phyloP scores from a whole-genome alignment of 768 basidiomycete species.

The Leccinellum luteum region DNA sequence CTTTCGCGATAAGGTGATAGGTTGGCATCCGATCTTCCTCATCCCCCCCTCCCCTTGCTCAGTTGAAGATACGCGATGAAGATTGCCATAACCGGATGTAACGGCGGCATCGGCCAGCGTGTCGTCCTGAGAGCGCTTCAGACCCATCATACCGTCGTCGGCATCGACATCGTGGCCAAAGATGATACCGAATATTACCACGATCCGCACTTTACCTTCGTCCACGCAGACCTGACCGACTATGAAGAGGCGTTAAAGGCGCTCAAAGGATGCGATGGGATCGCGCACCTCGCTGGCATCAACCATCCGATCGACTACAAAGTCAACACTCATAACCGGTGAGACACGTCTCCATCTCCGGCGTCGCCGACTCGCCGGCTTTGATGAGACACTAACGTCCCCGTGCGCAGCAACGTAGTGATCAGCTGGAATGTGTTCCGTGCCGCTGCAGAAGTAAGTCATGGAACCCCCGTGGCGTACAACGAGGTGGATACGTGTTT shows the following conservation, averaged over 20 bases:
- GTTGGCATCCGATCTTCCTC: too few relatives aligned
- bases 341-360: slow-evolving; percentile 9
- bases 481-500: not conserved
- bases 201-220: slow-evolving; percentile 40
- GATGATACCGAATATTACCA: slow-evolving; percentile 16
- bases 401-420: slow-evolving; percentile 58
- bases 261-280: slow-evolving; percentile 51
- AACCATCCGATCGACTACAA: slow-evolving; percentile 53
- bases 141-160: slow-evolving; percentile 47
- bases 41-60: not conserved
- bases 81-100: slow-evolving; percentile 59
- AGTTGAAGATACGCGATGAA: slow-evolving; percentile 36
- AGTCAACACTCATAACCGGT: slow-evolving; percentile 59
- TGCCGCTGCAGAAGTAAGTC: slow-evolving; percentile 59
- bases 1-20: too few relatives aligned
- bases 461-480: not conserved
- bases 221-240: slow-evolving; percentile 45
- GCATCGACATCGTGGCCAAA: slow-evolving; percentile 42
- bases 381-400: not conserved
- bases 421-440: slow-evolving; percentile 68
- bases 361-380: not conserved
- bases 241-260: slow-evolving; percentile 47
- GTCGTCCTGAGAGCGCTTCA: slow-evolving; percentile 49
- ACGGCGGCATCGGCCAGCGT: slow-evolving; percentile 54
- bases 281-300: slow-evolving; percentile 53